Evolutionary conservation across 2,329 filamentous ascomycete species (phyloP), one percentile per base, ranked within the genome.

Genomic region (Colletotrichum sp.): DNA sequence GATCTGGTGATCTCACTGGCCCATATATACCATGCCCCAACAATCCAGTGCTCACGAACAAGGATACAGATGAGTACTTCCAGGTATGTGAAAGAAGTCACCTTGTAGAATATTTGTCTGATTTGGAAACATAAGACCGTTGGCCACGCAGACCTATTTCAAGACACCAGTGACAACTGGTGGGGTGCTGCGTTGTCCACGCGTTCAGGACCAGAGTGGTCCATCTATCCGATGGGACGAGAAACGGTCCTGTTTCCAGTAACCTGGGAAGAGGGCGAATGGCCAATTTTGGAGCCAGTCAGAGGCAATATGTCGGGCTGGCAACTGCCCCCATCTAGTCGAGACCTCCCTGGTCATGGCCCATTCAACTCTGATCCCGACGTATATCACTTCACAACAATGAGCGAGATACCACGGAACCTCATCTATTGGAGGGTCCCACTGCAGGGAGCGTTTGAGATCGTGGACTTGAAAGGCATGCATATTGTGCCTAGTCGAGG

Each of bases 71-170:
- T 26, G 55, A 28, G 26, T 58, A 58, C n/a, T 58, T 58, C 7
- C 24, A 58, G 43, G 43, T 48, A 48, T 48, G 43, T 48, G 8
- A 4, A 48, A 48, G 0, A 1, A 4, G 43, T 6, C 8, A 48
- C 5, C 0, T 48, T 48, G 5, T 7, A 6, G 3, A 48, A 21
- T 3, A 0, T 10, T 21, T 4, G 18, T 21, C n/a, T 48, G 6
- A 48, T 6, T 21, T 7, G 5, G 10, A 21, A 48, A 21, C 43
- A 21, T 21, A 21, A 48, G 26, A 58, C 55, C 9, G 55, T 58
- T 58, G 55, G 55, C 21, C 55, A 58, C 26, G 55, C 55, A 28
- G 55, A 58, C 26, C 16, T 58, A 2, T 58, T 58, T 6, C 55
- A 58, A 58, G 55, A 58, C 16, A 28, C 55, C 13, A 28, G 18